phyloP scores from a whole-genome alignment of 2,329 filamentous ascomycete genomes.

The Alternaria sp. region DNA sequence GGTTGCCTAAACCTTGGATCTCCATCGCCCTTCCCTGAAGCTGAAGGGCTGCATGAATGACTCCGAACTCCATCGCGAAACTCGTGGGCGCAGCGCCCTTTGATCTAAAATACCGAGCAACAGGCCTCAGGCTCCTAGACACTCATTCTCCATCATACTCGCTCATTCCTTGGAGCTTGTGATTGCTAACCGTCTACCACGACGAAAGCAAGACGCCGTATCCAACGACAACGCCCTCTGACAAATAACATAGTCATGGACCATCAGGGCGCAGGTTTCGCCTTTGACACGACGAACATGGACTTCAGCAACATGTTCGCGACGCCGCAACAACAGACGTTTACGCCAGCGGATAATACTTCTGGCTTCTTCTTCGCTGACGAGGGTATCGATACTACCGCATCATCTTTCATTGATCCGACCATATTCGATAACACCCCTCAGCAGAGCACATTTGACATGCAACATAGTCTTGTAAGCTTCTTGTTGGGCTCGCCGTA shows the following conservation, averaged over 20 bases:
- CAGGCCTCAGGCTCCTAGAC: conserved; percentile 44
- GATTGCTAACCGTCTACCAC: conserved; percentile 28
- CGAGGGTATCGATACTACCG: conserved; percentile 47
- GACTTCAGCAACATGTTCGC: conserved; percentile 42
- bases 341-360: conserved; percentile 44
- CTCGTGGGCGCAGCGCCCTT: conserved; percentile 30
- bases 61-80: conserved; percentile 19
- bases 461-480: conserved; percentile 44
- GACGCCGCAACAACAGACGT: conserved; percentile 30
- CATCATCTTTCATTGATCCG: conserved; percentile 31
- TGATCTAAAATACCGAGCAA: conserved; percentile 36
- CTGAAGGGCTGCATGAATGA: conserved; percentile 30
- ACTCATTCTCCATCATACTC: conserved; percentile 42
- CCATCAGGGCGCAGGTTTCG: conserved; percentile 41
- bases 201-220: conserved; percentile 12
- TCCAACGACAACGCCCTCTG: conserved; percentile 30
- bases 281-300: conserved; percentile 42
- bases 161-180: conserved; percentile 32
- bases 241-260: conserved; percentile 31
- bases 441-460: conserved; percentile 33
- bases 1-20: conserved; percentile 23
- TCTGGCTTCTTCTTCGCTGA: conserved; percentile 44
- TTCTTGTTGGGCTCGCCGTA: background rate
- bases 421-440: conserved; percentile 29
- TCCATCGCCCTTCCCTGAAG: conserved; percentile 25